phyloP scores from a whole-genome alignment of 495 filamentous ascomycete genomes.

The Talaromyces liani region DNA sequence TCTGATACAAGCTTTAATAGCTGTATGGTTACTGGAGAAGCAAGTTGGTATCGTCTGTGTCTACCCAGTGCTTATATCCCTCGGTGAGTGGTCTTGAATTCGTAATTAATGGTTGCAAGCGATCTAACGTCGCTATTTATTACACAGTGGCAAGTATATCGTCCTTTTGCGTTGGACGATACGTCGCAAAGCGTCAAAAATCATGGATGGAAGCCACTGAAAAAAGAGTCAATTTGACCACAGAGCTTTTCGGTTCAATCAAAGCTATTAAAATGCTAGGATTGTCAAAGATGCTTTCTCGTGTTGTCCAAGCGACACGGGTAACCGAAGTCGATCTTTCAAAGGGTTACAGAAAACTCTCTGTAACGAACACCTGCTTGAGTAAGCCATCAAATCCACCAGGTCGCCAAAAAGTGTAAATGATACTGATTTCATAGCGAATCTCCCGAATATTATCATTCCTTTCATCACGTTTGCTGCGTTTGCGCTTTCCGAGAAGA shows the following conservation, averaged over 20 bases:
- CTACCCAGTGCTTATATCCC: conserved; percentile 47
- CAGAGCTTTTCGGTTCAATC: conserved; percentile 42
- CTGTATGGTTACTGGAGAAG: conserved; percentile 48
- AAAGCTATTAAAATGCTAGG: conserved; percentile 53
- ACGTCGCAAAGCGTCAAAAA: conserved; percentile 15
- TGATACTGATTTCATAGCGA: no score
- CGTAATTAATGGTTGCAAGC: no score
- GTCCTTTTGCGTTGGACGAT: no score
- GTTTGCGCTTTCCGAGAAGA: conserved; percentile 18
- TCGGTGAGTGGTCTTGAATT: conserved; percentile 22
- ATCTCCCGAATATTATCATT: no score
- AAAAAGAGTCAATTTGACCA: conserved; percentile 39
- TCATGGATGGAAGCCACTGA: conserved; percentile 49
- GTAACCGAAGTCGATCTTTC: conserved; percentile 14
- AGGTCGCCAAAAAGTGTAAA: no score
- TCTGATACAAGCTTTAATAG: conserved; percentile 49
- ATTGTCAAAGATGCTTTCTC: conserved; percentile 14
- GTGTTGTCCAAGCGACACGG: conserved; percentile 9
- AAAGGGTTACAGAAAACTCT: conserved; percentile 12
- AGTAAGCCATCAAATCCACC: no score
- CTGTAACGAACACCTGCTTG: no score
- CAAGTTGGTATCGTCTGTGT: conserved; percentile 45
- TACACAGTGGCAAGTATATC: conserved; percentile 4
- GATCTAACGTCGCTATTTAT: background rate
- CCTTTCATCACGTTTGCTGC: conserved; percentile 38